A percentile compares a stretch with the other conserved stretches of the same genome.
Evolutionary conservation across 2,329 filamentous ascomycete species (phyloP).

Genomic region (Pyrenophora graminea): DNA sequence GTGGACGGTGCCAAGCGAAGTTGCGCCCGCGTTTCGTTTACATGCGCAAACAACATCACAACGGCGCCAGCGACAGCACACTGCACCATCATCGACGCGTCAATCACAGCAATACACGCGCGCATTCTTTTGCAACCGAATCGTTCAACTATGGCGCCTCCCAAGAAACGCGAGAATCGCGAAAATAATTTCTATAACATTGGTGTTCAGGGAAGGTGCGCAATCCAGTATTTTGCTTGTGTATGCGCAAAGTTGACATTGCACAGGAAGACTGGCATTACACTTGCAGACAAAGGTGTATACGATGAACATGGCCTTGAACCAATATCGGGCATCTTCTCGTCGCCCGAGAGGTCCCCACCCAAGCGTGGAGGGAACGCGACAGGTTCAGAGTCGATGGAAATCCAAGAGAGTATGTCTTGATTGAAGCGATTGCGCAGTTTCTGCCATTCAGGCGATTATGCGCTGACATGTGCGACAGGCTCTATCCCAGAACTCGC

Average conservation of each 20-base stretch:
- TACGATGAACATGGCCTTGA: slow-evolving; percentile 94
- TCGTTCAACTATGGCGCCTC: slow-evolving; percentile 36
- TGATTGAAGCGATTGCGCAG: slow-evolving; percentile 1
- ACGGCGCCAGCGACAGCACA: slow-evolving; percentile 5
- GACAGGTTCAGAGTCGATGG: slow-evolving; percentile 63
- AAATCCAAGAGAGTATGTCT: slow-evolving; percentile 63
- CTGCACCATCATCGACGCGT: slow-evolving; percentile 14
- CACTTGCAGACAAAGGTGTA: slow-evolving; percentile 73
- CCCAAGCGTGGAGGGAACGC: slow-evolving; percentile 49
- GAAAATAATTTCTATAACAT: slow-evolving; percentile 48
- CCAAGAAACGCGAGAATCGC: slow-evolving; percentile 44
- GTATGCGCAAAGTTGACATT: slow-evolving; percentile 16
- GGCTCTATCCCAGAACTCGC: slow-evolving; percentile 57
- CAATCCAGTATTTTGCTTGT: slow-evolving; percentile 5
- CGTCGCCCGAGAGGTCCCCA: slow-evolving; percentile 74
- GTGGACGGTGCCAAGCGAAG: slow-evolving; percentile 13
- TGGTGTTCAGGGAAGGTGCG: slow-evolving; percentile 47
- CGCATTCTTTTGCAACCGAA: neutral
- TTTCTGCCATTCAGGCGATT: neutral
- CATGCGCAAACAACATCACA: slow-evolving; percentile 30
- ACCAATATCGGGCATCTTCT: slow-evolving; percentile 83
- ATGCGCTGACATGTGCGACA: slow-evolving; percentile 26
- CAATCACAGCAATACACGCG: slow-evolving; percentile 24
- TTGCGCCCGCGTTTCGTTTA: slow-evolving; percentile 13
- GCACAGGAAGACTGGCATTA: slow-evolving; percentile 84